These are phyloP conservation scores for Secale cereale DNA, from an alignment of 176 grass and related monocot species.

Conservation along the genomic window DNA sequence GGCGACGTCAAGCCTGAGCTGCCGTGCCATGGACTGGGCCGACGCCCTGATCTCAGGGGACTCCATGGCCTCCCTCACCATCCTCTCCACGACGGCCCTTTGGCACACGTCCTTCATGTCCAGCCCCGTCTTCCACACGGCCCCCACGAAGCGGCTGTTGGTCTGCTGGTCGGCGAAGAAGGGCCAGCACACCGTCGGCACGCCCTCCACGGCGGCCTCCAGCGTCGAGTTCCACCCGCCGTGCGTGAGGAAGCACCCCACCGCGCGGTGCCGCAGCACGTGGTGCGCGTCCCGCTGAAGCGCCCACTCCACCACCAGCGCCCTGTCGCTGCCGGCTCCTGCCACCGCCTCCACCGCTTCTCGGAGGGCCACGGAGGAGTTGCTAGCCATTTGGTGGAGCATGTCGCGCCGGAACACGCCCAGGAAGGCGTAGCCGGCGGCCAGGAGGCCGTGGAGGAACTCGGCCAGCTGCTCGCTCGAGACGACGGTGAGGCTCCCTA, in stretches of 20 bases:
- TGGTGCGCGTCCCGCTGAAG: too few relatives aligned
- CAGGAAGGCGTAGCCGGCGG: not conserved
- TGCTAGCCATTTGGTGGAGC: not conserved
- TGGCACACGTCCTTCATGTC: constrained; percentile 50
- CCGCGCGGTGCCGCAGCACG: too few relatives aligned
- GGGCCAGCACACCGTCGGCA: constrained; percentile 23
- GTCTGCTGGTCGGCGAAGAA: constrained; percentile 60
- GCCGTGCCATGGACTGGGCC: not conserved
- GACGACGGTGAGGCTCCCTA: not conserved
- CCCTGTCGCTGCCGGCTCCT: too few relatives aligned
- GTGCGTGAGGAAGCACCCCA: too few relatives aligned
- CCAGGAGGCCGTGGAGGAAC: not conserved
- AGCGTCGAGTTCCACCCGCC: too few relatives aligned
- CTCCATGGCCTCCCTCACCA: constrained; percentile 39
- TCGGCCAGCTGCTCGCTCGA: not conserved
- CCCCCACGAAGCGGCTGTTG: constrained; percentile 42
- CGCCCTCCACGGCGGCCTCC: too few relatives aligned
- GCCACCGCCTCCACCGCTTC: too few relatives aligned
- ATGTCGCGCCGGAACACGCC: not conserved
- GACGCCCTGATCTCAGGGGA: not conserved
- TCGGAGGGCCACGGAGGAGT: too few relatives aligned
- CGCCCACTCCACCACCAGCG: too few relatives aligned
- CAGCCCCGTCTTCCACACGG: constrained; percentile 40
- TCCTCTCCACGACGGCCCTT: constrained; percentile 32
- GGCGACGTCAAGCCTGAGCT: not conserved